phyloP scores from a whole-genome alignment of 441 rosid genomes.

The Dalechampia spathulata region DNA sequence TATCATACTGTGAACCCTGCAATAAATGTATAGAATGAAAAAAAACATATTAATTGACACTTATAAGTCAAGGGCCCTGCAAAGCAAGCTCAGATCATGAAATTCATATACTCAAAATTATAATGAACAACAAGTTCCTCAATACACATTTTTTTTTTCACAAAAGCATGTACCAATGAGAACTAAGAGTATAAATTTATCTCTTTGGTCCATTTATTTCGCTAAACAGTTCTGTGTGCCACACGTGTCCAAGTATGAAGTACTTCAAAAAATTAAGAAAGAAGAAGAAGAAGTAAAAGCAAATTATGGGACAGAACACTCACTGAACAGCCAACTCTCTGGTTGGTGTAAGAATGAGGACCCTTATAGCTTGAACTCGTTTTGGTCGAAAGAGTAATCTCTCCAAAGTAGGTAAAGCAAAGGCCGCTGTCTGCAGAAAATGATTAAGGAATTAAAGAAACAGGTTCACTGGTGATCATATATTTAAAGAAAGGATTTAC shows the following conservation, averaged over 20 bases:
- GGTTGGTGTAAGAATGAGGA: slow-evolving; percentile 90
- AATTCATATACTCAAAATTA: not conserved
- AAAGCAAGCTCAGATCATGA: not conserved
- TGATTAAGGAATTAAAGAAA: not conserved
- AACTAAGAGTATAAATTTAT: not conserved
- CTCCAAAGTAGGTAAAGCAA: slow-evolving; percentile 80
- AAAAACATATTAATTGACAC: not conserved
- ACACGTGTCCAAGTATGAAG: too few relatives aligned
- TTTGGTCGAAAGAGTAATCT: slow-evolving; percentile 85
- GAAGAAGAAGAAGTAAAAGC: too few relatives aligned
- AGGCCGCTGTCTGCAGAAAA: slow-evolving; percentile 72
- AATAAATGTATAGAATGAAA: slow-evolving; percentile 10
- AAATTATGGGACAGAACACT: slow-evolving; percentile 19
- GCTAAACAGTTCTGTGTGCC: too few relatives aligned
- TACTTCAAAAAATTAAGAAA: too few relatives aligned
- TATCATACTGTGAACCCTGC: slow-evolving; percentile 93
- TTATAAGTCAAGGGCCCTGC: not conserved
- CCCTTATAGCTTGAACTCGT: slow-evolving; percentile 67
- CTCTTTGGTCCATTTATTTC: too few relatives aligned
- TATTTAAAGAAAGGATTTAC: slow-evolving; percentile 21
- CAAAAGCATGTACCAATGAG: not conserved
- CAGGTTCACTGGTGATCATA: not conserved
- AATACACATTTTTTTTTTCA: not conserved
- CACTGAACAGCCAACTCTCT: slow-evolving; percentile 93
- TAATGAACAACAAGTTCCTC: not conserved